phyloP scores from a whole-genome alignment of 306 rosid genomes.

The Vicia faba region DNA sequence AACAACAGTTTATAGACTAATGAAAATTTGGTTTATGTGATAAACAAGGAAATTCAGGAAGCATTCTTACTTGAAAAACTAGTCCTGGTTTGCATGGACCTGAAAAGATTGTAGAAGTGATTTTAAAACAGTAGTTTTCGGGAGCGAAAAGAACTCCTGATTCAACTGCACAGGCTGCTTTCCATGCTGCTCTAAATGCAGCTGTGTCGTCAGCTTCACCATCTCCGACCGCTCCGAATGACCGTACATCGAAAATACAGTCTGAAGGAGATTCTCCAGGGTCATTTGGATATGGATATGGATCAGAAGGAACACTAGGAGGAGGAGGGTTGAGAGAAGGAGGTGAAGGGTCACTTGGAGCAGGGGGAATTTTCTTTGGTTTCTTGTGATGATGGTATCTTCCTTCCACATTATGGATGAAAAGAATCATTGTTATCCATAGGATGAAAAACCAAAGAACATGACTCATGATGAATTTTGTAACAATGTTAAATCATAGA shows the following conservation, averaged over 20 bases:
- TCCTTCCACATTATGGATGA: constrained; percentile 63
- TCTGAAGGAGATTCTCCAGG: constrained; percentile 50
- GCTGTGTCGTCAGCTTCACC: constrained; percentile 80
- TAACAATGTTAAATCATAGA: constrained; percentile 34
- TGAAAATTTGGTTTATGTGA: too few species aligned
- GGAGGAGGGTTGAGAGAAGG: constrained; percentile 45
- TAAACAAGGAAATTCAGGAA: not conserved
- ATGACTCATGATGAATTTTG: constrained; percentile 46
- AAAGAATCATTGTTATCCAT: constrained; percentile 37
- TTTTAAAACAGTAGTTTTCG: constrained; percentile 51
- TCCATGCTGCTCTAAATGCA: constrained; percentile 84
- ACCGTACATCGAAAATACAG: constrained; percentile 64
- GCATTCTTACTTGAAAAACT: constrained; percentile 72
- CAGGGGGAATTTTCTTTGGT: constrained; percentile 42
- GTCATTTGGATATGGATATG: constrained; percentile 70
- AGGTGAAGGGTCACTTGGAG: constrained; percentile 41
- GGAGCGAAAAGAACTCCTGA: constrained; percentile 79
- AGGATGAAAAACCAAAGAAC: constrained; percentile 34
- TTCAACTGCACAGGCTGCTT: constrained; percentile 85
- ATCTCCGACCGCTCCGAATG: constrained; percentile 89
- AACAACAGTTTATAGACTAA: too few species aligned
- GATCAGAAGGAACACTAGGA: constrained; percentile 70
- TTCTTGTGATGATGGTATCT: constrained; percentile 70
- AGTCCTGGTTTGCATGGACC: constrained; percentile 97
- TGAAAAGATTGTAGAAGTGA: constrained; percentile 86